phyloP scores from a whole-genome alignment of 768 basidiomycete species.

The Mycena capillaripes region DNA sequence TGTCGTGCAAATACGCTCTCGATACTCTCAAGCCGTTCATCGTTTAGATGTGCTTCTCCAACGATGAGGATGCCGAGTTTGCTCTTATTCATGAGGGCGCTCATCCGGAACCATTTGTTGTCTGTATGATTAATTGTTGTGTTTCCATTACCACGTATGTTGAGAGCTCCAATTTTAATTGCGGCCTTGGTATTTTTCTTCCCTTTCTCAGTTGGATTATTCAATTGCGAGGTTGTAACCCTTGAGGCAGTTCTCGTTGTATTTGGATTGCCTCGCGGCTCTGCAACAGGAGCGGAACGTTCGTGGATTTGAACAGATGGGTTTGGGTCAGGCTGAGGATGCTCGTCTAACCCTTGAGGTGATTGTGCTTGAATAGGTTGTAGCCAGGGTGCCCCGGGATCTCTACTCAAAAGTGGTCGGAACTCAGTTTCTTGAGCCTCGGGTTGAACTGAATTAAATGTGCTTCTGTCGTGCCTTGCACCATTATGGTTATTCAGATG shows the following conservation, averaged over 20 bases:
- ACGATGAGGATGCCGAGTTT: slow-evolving; percentile 19
- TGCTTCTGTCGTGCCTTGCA: too few species aligned
- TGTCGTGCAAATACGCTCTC: background rate
- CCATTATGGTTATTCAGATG: too few species aligned
- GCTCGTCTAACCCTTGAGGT: too few species aligned
- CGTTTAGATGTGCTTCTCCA: background rate
- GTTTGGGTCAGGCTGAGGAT: too few species aligned
- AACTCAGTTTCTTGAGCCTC: background rate
- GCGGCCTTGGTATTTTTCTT: slow-evolving; percentile 28
- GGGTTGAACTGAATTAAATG: too few species aligned
- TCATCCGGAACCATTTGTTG: slow-evolving; percentile 30
- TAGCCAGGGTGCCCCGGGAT: background rate
- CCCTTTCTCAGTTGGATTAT: too few species aligned
- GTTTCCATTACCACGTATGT: too few species aligned
- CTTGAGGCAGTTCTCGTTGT: too few species aligned
- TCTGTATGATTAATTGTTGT: slow-evolving; percentile 9
- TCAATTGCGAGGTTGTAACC: too few species aligned
- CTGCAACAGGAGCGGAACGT: background rate
- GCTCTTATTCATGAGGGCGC: slow-evolving; percentile 2
- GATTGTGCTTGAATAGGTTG: background rate
- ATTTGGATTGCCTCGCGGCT: too few species aligned
- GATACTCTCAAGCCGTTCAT: background rate
- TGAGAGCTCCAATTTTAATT: slow-evolving; percentile 18
- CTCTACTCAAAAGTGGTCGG: background rate
- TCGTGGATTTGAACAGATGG: too few species aligned